A percentile compares a stretch with the other conserved stretches of the same genome.
Conservation (phyloP, 2,329 filamentous ascomycete genomes). For the Falciphora oryzae region DNA sequence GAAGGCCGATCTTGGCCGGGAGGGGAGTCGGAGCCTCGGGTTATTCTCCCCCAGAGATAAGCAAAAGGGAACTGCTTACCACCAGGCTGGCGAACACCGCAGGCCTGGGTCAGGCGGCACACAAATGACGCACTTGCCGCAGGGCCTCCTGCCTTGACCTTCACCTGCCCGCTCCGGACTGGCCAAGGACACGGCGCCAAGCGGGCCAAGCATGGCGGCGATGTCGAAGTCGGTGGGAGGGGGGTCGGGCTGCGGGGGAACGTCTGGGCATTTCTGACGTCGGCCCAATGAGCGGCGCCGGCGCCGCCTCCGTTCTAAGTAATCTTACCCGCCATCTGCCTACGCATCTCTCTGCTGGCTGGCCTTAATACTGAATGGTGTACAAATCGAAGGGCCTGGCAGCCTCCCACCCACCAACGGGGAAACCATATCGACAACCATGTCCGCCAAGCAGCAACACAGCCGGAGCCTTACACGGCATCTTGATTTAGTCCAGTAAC, state of each 20-base stretch:
- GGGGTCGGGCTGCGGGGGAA: not conserved
- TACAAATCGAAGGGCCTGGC: too few species aligned
- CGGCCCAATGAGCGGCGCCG: too few species aligned
- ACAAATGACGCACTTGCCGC: not conserved
- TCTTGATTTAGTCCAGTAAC: not conserved
- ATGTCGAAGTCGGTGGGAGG: not conserved
- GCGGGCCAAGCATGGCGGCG: not conserved
- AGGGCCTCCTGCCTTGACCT: not conserved
- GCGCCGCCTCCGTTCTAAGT: too few species aligned
- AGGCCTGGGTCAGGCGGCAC: not conserved
- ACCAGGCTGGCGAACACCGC: too few species aligned
- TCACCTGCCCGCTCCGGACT: not conserved
- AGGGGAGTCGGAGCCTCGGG: not conserved
- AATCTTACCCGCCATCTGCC: too few species aligned
- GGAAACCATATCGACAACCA: not conserved
- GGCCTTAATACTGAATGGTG: too few species aligned
- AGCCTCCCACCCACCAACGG: too few species aligned
- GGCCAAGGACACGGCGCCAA: not conserved
- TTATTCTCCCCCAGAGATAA: not conserved
- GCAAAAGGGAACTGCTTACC: not conserved
- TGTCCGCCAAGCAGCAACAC: not conserved
- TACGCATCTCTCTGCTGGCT: too few species aligned
- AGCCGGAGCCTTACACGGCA: not conserved
- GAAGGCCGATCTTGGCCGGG: not conserved
- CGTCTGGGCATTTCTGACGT: not conserved